These are phyloP conservation scores for Candida awuae DNA, from an alignment of 805 yeast genomes.

Conservation along the genomic window DNA sequence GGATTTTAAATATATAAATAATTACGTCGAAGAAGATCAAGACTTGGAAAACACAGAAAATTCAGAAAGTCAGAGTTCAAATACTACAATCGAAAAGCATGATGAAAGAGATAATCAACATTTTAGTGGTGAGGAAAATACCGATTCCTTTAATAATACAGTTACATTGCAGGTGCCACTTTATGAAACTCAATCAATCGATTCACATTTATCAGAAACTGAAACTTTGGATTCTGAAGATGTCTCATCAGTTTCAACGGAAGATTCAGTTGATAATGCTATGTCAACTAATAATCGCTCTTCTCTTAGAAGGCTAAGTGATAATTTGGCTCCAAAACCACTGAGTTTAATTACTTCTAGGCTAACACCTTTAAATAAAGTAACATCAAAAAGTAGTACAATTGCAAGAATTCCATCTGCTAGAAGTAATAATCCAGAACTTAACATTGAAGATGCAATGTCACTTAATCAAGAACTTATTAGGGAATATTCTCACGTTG, in stretches of 20 bases:
- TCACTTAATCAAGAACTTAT: slow-evolving; percentile 26
- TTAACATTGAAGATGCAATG: slow-evolving; percentile 4
- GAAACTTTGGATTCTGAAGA: not conserved
- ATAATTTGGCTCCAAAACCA: slow-evolving; percentile 5
- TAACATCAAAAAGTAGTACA: slow-evolving; percentile 8
- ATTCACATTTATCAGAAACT: slow-evolving; percentile 1
- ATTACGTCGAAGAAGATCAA: not conserved
- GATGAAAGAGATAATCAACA: not conserved
- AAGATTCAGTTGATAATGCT: no score
- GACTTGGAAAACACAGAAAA: slow-evolving; percentile 6
- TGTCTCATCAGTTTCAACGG: no score
- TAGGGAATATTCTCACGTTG: slow-evolving; percentile 29
- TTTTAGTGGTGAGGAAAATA: not conserved
- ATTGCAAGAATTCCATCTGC: slow-evolving; percentile 28
- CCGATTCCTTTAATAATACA: not conserved
- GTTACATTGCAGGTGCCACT: not conserved
- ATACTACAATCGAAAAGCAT: not conserved
- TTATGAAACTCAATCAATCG: not conserved
- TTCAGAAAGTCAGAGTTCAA: slow-evolving; percentile 2
- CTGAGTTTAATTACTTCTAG: slow-evolving; percentile 2
- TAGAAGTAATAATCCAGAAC: slow-evolving; percentile 12
- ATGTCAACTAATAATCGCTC: not conserved
- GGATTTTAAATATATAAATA: slow-evolving; percentile 36
- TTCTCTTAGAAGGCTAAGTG: not conserved
- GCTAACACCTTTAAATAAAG: slow-evolving; percentile 5